A percentile compares a stretch with the other conserved stretches of the same genome.
Evolutionary conservation across 495 filamentous ascomycete species (phyloP).

Genomic region (Zalerion maritima): DNA sequence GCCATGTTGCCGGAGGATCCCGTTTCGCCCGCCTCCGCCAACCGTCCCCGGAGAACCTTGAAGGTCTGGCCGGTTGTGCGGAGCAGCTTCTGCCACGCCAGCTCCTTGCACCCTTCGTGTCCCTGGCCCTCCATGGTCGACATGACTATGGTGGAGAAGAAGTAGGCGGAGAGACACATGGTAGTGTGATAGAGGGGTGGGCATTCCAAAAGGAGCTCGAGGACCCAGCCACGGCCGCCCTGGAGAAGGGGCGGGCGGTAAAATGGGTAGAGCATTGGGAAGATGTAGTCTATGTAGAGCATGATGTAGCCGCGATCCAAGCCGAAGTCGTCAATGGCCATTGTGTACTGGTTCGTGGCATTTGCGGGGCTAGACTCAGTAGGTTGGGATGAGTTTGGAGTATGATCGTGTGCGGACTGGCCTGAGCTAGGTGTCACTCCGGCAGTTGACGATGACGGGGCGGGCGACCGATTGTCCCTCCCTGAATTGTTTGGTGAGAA

Average conservation of each 20-base stretch:
- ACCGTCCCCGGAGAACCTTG: slow-evolving; percentile 23
- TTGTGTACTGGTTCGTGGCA: no score
- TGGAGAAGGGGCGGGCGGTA: slow-evolving; percentile 32
- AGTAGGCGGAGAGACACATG: slow-evolving; percentile 33
- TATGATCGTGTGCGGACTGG: no score
- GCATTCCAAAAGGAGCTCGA: slow-evolving; percentile 35
- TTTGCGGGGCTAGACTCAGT: no score
- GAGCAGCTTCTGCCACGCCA: slow-evolving; percentile 21
- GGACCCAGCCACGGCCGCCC: slow-evolving; percentile 35
- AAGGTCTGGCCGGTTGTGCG: slow-evolving; percentile 25
- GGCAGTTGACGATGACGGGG: no score
- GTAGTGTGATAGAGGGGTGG: slow-evolving; percentile 31
- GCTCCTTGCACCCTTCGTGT: slow-evolving; percentile 12
- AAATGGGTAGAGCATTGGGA: slow-evolving; percentile 41
- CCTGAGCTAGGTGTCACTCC: no score
- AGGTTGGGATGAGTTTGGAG: no score
- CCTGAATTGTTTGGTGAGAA: no score
- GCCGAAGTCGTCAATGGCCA: no score
- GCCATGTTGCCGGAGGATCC: slow-evolving; percentile 14
- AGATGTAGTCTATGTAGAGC: slow-evolving; percentile 37
- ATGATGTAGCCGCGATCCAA: slow-evolving; percentile 18
- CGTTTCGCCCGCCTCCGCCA: slow-evolving; percentile 21
- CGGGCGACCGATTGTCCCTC: no score
- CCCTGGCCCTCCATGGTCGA: no score
- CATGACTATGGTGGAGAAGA: no score